A percentile compares a stretch with the other conserved stretches of the same genome.
These are phyloP conservation scores for Diaporthe citri DNA, from an alignment of 2,329 filamentous ascomycete species.

Conservation along the genomic window DNA sequence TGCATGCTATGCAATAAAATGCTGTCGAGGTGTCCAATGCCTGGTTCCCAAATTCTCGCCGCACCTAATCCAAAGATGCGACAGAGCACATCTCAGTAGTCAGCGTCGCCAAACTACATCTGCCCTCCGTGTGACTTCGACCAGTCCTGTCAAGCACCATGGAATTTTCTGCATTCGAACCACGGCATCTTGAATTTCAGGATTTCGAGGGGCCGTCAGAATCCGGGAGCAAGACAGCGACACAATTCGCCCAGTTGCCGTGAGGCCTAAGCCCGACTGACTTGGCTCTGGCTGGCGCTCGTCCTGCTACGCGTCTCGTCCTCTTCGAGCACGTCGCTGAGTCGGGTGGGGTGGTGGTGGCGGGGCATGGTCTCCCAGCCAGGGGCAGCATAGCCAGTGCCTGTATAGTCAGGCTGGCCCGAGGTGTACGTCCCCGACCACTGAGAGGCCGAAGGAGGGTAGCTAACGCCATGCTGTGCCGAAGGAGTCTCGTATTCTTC, in stretches of 20 bases:
- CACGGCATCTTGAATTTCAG: not conserved
- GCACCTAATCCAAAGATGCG: slow-evolving; percentile 13
- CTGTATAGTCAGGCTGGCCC: slow-evolving; percentile 71
- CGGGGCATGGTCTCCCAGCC: slow-evolving; percentile 83
- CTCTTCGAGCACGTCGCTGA: slow-evolving; percentile 90
- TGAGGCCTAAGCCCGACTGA: slow-evolving; percentile 58
- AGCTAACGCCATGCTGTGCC: slow-evolving; percentile 54
- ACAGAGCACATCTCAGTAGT: slow-evolving; percentile 18
- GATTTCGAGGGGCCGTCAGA: not conserved
- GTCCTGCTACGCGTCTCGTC: slow-evolving; percentile 85
- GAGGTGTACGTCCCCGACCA: slow-evolving; percentile 57
- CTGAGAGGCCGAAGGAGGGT: slow-evolving; percentile 55
- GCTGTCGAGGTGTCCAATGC: slow-evolving; percentile 16
- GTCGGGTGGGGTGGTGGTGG: slow-evolving; percentile 88
- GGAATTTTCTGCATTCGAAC: not conserved
- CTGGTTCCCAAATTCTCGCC: slow-evolving; percentile 1
- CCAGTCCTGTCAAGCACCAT: not conserved
- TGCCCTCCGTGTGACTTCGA: not conserved
- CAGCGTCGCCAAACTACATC: not conserved
- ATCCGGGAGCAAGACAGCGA: not conserved
- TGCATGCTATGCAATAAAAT: slow-evolving; percentile 35
- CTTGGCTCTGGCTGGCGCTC: slow-evolving; percentile 76
- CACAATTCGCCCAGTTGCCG: slow-evolving; percentile 10
- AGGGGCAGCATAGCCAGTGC: slow-evolving; percentile 73
- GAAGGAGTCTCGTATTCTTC: slow-evolving; percentile 71